phyloP scores from a whole-genome alignment of 306 rosid species.

The Abrus precatorius region DNA sequence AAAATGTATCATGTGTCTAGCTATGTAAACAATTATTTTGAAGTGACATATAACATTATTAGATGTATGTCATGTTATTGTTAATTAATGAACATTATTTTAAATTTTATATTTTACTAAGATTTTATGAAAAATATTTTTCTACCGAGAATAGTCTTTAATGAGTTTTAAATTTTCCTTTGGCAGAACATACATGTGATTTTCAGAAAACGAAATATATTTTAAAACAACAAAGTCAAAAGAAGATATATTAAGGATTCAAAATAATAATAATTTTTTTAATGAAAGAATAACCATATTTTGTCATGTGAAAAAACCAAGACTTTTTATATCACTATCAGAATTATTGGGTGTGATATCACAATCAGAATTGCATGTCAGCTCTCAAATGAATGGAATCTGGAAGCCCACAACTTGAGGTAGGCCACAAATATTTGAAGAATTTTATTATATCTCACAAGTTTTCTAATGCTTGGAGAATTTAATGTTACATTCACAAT shows the following conservation, averaged over 20 bases:
- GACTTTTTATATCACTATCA: too few species aligned
- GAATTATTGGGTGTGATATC: neutral
- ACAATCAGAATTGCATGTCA: neutral
- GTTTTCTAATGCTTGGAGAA: neutral
- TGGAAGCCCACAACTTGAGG: neutral
- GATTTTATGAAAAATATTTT: too few species aligned
- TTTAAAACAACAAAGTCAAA: neutral
- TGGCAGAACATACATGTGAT: too few species aligned
- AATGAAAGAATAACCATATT: neutral
- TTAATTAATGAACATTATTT: too few species aligned
- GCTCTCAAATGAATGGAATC: neutral
- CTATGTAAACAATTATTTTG: neutral
- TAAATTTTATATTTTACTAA: too few species aligned
- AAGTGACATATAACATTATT: neutral
- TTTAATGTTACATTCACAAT: neutral
- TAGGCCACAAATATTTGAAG: neutral
- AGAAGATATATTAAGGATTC: too few species aligned
- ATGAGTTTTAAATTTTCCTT: too few species aligned
- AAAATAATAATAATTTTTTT: neutral
- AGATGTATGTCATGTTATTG: neutral
- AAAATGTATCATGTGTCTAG: too few species aligned
- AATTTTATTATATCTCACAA: neutral
- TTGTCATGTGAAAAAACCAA: too few species aligned
- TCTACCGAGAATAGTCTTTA: too few species aligned
- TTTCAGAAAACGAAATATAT: too few species aligned